These are phyloP conservation scores for Fusarium foetens DNA, from an alignment of 2,329 filamentous ascomycete species.

Conservation along the genomic window DNA sequence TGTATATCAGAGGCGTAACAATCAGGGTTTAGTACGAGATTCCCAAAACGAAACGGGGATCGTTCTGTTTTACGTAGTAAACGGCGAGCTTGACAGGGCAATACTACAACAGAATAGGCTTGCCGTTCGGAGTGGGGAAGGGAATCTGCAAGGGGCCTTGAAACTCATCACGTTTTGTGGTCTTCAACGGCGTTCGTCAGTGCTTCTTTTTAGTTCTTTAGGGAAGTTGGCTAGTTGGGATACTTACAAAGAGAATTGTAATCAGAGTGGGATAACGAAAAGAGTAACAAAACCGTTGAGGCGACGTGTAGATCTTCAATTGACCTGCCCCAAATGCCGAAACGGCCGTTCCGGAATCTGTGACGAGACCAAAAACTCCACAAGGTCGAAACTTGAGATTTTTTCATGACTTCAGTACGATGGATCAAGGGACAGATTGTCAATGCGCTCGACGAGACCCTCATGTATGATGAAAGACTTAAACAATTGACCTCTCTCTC, in stretches of 20 bases:
- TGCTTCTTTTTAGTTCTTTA: background rate
- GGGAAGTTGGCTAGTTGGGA: background rate
- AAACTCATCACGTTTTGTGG: slow-evolving; percentile 8
- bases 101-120: background rate
- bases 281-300: background rate
- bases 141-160: background rate
- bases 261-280: slow-evolving; percentile 7
- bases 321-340: slow-evolving; percentile 19
- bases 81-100: background rate
- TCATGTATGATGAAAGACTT: background rate
- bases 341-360: slow-evolving; percentile 12
- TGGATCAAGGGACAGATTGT: background rate
- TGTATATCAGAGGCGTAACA: background rate
- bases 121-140: slow-evolving; percentile 7
- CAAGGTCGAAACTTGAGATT: slow-evolving; percentile 1
- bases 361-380: slow-evolving; percentile 14
- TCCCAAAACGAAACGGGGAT: slow-evolving; percentile 20
- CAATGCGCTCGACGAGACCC: background rate
- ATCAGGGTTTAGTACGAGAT: background rate
- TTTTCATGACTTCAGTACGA: background rate
- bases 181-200: background rate
- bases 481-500: slow-evolving; percentile 7
- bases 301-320: background rate
- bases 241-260: slow-evolving; percentile 12
- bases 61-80: slow-evolving; percentile 2